Conservation (phyloP, 768 basidiomycete species). For the Daedalea quercina region DNA sequence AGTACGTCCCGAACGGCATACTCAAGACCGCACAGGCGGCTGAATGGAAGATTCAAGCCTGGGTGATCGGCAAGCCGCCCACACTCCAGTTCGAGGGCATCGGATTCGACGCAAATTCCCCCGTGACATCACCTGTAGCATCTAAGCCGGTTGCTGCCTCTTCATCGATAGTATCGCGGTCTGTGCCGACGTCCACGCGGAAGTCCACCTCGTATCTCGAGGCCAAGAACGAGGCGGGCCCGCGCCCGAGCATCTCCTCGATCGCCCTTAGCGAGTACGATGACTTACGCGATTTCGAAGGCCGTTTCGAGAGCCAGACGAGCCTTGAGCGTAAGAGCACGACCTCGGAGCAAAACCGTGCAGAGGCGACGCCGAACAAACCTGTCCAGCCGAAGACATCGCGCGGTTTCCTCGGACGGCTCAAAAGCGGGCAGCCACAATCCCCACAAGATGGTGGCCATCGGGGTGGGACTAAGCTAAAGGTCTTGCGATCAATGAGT, state of each 20-base stretch:
- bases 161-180: not conserved
- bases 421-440: conserved; percentile 47
- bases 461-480: conserved; percentile 46
- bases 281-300: conserved; percentile 81
- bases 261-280: conserved; percentile 82
- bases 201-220: conserved; percentile 8
- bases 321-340: conserved; percentile 48
- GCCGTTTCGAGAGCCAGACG: conserved; percentile 76
- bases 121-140: conserved; percentile 11
- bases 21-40: conserved; percentile 94
- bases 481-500: conserved; percentile 75
- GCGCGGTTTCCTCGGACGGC: conserved; percentile 56
- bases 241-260: conserved; percentile 67
- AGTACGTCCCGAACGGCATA: conserved; percentile 90
- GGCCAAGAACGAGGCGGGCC: conserved; percentile 29
- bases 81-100: conserved; percentile 80
- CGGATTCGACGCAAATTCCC: conserved; percentile 55
- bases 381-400: conserved; percentile 52
- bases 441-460: conserved; percentile 35
- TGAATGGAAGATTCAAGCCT: conserved; percentile 95
- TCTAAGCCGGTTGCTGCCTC: not conserved
- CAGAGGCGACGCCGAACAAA: conserved; percentile 24
- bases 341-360: conserved; percentile 14
- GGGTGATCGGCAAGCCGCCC: conserved; percentile 96
- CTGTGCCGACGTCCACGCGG: conserved; percentile 4